These are phyloP conservation scores for Trichosanthes cucumerina DNA, from an alignment of 306 rosid genomes.

Conservation along the genomic window DNA sequence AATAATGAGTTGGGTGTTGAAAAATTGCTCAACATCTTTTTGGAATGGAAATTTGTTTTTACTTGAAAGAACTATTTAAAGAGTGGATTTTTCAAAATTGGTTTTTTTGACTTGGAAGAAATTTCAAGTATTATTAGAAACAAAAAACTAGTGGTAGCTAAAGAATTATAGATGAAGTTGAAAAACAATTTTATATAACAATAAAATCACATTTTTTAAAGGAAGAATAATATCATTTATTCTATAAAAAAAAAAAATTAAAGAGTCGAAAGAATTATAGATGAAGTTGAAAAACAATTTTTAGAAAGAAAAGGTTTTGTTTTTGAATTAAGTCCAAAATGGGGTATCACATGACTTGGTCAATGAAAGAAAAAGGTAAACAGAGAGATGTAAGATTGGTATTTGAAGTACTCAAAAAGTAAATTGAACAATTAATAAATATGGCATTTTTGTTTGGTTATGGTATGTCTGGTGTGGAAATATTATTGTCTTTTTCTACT, in stretches of 20 bases:
- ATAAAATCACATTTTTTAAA: no score
- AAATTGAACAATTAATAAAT: not conserved
- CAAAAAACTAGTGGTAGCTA: not conserved
- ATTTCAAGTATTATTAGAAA: no score
- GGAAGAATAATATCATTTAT: no score
- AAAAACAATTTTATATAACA: no score
- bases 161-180: no score
- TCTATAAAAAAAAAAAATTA: no score
- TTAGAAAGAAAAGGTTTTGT: not conserved
- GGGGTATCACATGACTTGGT: constrained; percentile 5
- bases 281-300: no score
- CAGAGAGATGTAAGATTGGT: not conserved
- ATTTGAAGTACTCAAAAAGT: constrained; percentile 1
- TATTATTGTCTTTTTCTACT: not conserved
- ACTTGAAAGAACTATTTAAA: no score
- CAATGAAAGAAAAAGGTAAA: not conserved
- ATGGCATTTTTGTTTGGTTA: not conserved
- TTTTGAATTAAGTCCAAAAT: not conserved
- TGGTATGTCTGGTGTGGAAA: not conserved
- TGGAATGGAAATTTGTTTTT: no score
- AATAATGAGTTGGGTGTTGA: no score
- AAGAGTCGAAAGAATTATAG: no score
- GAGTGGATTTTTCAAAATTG: not conserved
- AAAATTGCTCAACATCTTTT: no score
- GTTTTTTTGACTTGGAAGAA: not conserved